Evolutionary conservation across 495 filamentous ascomycete species (phyloP), one percentile per base, ranked within the genome.

Genomic region (Xylaria sp.): DNA sequence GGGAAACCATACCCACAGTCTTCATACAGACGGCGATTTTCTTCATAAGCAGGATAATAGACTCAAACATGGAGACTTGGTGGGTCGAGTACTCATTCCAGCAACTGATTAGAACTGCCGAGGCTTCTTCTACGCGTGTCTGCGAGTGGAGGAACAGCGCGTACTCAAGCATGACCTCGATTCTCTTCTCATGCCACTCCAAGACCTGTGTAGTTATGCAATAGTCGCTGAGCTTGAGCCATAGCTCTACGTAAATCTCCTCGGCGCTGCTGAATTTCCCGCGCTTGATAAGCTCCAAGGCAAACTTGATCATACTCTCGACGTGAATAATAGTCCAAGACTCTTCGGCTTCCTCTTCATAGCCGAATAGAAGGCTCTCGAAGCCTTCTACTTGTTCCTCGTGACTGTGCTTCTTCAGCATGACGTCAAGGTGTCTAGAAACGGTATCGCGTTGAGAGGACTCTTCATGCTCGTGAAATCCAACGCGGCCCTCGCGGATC

Each of bases 61-160:
- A 67, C 64, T 67, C 64, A 21, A 67, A 55, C 64, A 67, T 67
- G 17, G 64, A 67, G 19, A 67, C 64, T 31, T 67, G 64, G 35
- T 67, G 64, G 11, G 50, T 48, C 5, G 64, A 67, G 48, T 67
- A 67, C 35, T 67, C 64, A 29, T 41, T 67, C 64, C 64, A 67
- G 48, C 46, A 53, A 48, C 64, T 67, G 64, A 67, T 67, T 21
- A 67, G 21, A 14, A 67, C 64, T 14, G 64, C 64, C 4, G 64
- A 67, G 12, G 64, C 46, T 33, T 67, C 64, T 55, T 55, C 64
- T 3, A 43, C 8, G 1, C 64, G 48, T 15, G 35, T 55, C 12
- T 67, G 64, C 31, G 64, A 53, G 19, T 67, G 48, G 12, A 67
- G 48, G 48, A 67, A 67, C 9, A 35, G 55, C 5, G 64, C 64